Conservation (phyloP, 2,329 filamentous ascomycete genomes). For the Keithomyces neogunnii region DNA sequence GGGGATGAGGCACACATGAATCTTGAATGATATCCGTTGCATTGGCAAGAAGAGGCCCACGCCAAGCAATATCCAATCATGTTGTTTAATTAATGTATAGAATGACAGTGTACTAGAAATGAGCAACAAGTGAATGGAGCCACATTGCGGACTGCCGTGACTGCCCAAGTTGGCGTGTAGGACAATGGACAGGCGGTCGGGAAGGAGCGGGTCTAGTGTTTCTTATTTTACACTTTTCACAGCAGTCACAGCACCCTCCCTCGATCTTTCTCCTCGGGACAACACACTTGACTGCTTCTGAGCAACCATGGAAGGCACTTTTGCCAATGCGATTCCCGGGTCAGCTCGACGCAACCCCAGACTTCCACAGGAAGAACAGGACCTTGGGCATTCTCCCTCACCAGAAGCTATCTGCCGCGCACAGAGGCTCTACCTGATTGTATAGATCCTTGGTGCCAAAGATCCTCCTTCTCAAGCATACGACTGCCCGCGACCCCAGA, state of each 20-base stretch:
- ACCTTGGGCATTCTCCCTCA: not conserved
- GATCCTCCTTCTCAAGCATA: not conserved
- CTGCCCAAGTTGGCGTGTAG: not conserved
- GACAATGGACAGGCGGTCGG: not conserved
- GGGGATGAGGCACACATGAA: constrained; percentile 81
- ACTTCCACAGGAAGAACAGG: not conserved
- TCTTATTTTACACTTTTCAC: no score
- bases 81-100: not conserved
- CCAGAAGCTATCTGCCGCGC: not conserved
- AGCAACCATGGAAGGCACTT: not conserved
- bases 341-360: not conserved
- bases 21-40: constrained; percentile 47
- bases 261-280: no score
- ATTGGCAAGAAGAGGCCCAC: not conserved
- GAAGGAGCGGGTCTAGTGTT: not conserved
- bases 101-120: not conserved
- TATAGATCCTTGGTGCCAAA: not conserved
- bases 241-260: no score
- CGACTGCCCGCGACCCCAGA: not conserved
- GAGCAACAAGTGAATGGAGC: not conserved
- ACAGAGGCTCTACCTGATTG: not conserved
- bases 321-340: not conserved
- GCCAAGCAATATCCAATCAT: not conserved
- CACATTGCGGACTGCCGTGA: not conserved
- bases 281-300: no score